A percentile compares a stretch with the other conserved stretches of the same genome.
phyloP scores from a whole-genome alignment of 768 basidiomycete genomes.

The Macrolepiota dolichaula region DNA sequence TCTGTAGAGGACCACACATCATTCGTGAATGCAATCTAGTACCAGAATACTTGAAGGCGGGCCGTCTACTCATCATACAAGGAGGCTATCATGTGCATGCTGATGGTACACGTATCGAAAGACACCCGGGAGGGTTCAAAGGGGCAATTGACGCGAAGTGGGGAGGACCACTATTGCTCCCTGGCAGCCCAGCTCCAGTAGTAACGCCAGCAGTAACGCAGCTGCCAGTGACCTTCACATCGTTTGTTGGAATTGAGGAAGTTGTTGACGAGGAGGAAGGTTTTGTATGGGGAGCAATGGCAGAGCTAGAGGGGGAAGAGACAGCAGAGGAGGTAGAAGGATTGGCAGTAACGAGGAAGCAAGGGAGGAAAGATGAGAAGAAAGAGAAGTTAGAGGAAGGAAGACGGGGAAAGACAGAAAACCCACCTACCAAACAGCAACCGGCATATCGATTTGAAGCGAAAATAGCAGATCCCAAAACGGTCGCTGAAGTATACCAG shows the following conservation, averaged over 20 bases:
- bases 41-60: no score
- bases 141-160: slow-evolving; percentile 7
- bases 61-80: background rate
- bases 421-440: background rate
- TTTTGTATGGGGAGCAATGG: slow-evolving; percentile 5
- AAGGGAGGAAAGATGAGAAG: slow-evolving; percentile 5
- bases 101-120: background rate
- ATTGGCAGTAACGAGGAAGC: background rate
- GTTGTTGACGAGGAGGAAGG: slow-evolving; percentile 2
- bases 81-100: background rate
- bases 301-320: slow-evolving; percentile 3
- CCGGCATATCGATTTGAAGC: slow-evolving; percentile 16
- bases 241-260: background rate
- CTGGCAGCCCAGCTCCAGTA: background rate
- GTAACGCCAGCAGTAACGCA: background rate
- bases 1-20: no score
- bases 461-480: slow-evolving; percentile 8
- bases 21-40: no score
- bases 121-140: background rate
- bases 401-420: background rate
- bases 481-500: background rate
- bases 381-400: background rate
- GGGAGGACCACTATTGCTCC: background rate
- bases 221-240: background rate
- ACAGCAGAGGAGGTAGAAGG: background rate